phyloP scores from a whole-genome alignment of 2,329 filamentous ascomycete species.

The Trichoderma pleuroti region DNA sequence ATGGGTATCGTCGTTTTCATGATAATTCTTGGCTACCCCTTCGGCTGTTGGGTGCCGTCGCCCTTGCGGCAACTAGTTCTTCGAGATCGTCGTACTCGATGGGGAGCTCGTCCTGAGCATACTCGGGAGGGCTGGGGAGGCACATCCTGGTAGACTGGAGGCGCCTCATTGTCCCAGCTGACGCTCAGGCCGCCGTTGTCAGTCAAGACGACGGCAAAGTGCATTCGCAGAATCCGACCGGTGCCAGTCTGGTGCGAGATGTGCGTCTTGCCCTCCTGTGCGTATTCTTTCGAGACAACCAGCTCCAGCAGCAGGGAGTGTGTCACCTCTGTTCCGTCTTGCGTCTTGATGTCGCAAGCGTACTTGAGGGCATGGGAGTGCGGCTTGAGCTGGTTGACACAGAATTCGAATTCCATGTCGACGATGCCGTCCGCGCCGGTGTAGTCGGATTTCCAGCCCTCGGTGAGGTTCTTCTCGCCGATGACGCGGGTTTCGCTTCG shows the following conservation, averaged over 20 bases:
- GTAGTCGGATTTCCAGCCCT: constrained; percentile 81
- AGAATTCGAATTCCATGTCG: constrained; percentile 69
- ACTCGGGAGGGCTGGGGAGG: constrained; percentile 78
- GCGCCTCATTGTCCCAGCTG: constrained; percentile 94
- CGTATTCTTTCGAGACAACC: constrained; percentile 89
- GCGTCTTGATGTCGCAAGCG: constrained; percentile 72
- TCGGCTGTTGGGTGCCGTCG: constrained; percentile 19
- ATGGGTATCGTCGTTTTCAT: background rate
- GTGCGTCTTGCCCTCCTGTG: constrained; percentile 62
- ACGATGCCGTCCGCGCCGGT: constrained; percentile 25
- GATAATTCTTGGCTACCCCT: constrained; percentile 14
- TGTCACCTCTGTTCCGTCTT: constrained; percentile 71
- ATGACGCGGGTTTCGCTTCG: constrained; percentile 75
- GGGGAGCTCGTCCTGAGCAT: constrained; percentile 40
- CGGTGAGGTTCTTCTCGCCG: constrained; percentile 76
- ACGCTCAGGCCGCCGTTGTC: constrained; percentile 84
- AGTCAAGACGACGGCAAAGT: constrained; percentile 79
- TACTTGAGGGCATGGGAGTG: constrained; percentile 54
- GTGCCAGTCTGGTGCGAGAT: constrained; percentile 82
- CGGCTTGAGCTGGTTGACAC: constrained; percentile 38
- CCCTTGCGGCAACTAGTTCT: constrained; percentile 28
- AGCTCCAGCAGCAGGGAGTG: constrained; percentile 89
- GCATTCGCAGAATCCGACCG: constrained; percentile 86
- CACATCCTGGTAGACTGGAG: constrained; percentile 90
- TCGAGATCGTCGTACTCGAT: constrained; percentile 41